Percentiles rank a stretch among this genome's conserved stretches.
phyloP scores from a whole-genome alignment of 306 rosid genomes.

The Citrullus amarus region DNA sequence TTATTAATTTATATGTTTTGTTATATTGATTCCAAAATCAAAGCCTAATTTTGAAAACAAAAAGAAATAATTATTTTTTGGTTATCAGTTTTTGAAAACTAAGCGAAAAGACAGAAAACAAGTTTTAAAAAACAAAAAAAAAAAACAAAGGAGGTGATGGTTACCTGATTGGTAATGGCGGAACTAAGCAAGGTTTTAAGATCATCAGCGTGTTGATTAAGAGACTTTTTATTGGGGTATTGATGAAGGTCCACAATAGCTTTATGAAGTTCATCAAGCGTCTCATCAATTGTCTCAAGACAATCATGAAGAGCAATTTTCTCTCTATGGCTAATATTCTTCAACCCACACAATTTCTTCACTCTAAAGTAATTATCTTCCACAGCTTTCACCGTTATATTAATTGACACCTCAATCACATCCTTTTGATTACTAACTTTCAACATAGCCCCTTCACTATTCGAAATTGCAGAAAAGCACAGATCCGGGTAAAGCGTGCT shows the following conservation, averaged over 20 bases:
- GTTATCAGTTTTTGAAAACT: too few relatives aligned
- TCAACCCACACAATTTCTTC: constrained; percentile 14
- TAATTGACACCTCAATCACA: constrained; percentile 36
- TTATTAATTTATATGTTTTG: too few relatives aligned
- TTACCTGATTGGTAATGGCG: constrained; percentile 58
- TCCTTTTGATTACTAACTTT: constrained; percentile 30
- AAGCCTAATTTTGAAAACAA: too few relatives aligned
- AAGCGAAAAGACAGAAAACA: too few relatives aligned
- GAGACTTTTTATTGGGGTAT: constrained; percentile 36
- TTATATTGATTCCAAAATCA: too few relatives aligned
- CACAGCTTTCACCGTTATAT: constrained; percentile 39
- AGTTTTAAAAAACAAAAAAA: too few relatives aligned
- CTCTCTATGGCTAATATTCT: constrained; percentile 37
- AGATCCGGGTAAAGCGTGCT: constrained; percentile 55
- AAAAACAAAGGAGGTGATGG: too few relatives aligned
- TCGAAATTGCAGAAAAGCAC: constrained; percentile 53
- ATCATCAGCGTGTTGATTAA: constrained; percentile 53
- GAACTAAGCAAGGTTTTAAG: constrained; percentile 59
- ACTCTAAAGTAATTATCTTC: constrained; percentile 33
- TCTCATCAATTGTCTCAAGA: constrained; percentile 47
- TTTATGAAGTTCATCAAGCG: constrained; percentile 48
- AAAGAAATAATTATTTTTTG: too few relatives aligned
- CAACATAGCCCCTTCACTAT: constrained; percentile 12
- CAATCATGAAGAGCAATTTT: constrained; percentile 64
- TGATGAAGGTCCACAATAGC: constrained; percentile 26